Percentiles rank a stretch among this genome's conserved stretches.
Conservation (phyloP, 2,329 filamentous ascomycete species). For the Venturia effusa region DNA sequence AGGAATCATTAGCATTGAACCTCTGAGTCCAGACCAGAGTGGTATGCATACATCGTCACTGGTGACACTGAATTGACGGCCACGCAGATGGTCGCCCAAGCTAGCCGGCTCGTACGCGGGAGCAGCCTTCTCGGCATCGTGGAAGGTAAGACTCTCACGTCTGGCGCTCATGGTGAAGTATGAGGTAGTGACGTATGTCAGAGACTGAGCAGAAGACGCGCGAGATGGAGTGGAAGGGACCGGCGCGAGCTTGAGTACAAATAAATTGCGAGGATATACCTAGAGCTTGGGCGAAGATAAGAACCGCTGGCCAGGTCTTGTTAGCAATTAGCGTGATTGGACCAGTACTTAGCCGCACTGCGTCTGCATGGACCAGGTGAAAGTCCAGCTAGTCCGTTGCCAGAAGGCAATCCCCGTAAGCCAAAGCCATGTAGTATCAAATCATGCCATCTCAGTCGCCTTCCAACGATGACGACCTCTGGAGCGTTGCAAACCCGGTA, state of each 20-base stretch:
- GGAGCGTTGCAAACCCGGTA: too few relatives aligned
- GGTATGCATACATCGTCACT: neutral
- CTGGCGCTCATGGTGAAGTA: neutral
- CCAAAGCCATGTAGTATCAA: neutral
- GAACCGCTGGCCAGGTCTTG: neutral
- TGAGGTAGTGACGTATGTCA: neutral
- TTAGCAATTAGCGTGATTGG: neutral
- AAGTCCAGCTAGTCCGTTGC: neutral
- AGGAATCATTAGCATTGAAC: neutral
- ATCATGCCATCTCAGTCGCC: too few relatives aligned
- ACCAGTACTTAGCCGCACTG: neutral
- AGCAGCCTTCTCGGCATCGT: conserved; percentile 3
- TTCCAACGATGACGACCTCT: too few relatives aligned
- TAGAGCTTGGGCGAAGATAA: neutral
- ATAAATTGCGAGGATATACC: neutral
- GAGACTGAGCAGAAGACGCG: neutral
- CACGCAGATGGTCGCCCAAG: neutral
- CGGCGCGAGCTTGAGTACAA: neutral
- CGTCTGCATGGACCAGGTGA: neutral
- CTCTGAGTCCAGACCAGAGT: too few relatives aligned
- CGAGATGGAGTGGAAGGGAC: neutral
- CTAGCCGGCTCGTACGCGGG: neutral
- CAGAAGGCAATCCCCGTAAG: neutral
- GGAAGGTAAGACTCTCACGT: neutral
- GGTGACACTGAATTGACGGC: conserved; percentile 4